A percentile compares a stretch with the other conserved stretches of the same genome.
Conservation (phyloP, 768 basidiomycete species). For the Nevesoporus exiguus region DNA sequence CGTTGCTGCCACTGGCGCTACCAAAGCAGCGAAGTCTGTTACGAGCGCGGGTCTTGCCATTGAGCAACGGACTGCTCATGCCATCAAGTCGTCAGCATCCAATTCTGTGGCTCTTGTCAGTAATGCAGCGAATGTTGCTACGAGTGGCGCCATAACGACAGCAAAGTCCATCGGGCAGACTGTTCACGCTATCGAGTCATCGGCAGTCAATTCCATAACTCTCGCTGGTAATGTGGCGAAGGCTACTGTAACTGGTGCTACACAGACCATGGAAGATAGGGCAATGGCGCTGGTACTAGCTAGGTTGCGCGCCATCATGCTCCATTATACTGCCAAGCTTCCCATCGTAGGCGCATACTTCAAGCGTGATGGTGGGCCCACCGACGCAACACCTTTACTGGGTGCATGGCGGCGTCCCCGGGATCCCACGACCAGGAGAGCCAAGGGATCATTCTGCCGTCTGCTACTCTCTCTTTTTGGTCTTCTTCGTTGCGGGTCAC, state of each 20-base stretch:
- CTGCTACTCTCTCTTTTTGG: slow-evolving; percentile 11
- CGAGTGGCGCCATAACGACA: not conserved
- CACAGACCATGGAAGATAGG: slow-evolving; percentile 4
- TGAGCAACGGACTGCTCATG: not conserved
- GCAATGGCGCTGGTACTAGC: slow-evolving; percentile 5
- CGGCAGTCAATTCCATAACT: not conserved
- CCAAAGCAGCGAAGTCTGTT: not conserved
- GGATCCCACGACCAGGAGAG: slow-evolving; percentile 16
- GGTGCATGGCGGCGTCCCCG: slow-evolving; percentile 18
- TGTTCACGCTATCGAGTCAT: not conserved
- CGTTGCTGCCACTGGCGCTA: too few species aligned
- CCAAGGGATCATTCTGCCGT: slow-evolving; percentile 16
- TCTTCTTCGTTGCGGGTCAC: slow-evolving; percentile 12
- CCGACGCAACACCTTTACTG: slow-evolving; percentile 25
- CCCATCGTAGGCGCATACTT: slow-evolving; percentile 24
- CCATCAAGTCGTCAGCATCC: too few species aligned
- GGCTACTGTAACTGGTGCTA: not conserved
- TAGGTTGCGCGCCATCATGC: slow-evolving; percentile 9
- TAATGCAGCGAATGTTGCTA: not conserved
- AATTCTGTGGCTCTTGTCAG: not conserved
- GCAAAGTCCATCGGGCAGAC: not conserved
- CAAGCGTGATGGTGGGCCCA: slow-evolving; percentile 7
- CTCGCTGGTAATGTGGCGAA: not conserved
- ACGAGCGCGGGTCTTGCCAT: too few species aligned
- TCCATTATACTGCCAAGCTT: slow-evolving; percentile 14